Base-by-base conservation (phyloP, 495 filamentous ascomycete species). In the Penicillium riverlandense region DNA sequence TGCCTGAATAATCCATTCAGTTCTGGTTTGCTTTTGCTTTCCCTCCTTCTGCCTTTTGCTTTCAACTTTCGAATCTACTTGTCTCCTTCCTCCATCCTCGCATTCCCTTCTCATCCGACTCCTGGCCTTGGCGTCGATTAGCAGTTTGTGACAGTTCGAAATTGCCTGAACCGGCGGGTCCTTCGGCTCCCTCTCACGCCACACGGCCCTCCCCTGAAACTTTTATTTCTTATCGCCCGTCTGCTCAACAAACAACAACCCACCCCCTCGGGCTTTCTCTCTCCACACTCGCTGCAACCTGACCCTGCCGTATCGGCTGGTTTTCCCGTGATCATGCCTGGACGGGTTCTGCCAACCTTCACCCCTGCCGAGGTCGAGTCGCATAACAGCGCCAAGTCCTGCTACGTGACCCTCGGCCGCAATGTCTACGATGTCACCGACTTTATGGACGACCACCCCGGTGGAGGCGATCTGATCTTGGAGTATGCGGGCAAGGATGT, bases 341-440 rank as follows among this genome's bases (percentile, higher is more conserved):
- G 65, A 55, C 76, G 74, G 55, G 83, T 76, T 33, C 75, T 96
- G 27, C 90, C 90, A 34, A 92, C 82, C 14, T 80, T 96, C 56
- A 80, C 84, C 29, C 65, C 72, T 53, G 76, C 81, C 45, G 87
- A 97, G 59, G 80, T 99, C 51, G 78, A 80, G 58, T 72, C 81
- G 50, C 88, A 91, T 62, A 94, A 88, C 56, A 83, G 76, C 37
- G 65, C 61, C 33, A 82, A 90, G 61, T 94, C 87, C 15, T 97
- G 94, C 75, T 99, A 89, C 73, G 88, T 99, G 50, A 90, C 87
- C 0, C 63, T 96, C 35, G 92, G 88, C 30, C 76, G 74, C 22
- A 91, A 90, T 51, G 92, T 97, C 53, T 97, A 88, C 77, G 89
- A 99, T 75, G 77, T 99, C 47, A 95, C 94, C 16, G 73, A 80